Percentiles rank a stretch among this genome's conserved stretches.
phyloP scores from a whole-genome alignment of 495 filamentous ascomycete species.

The Massariosphaeria phaeospora region DNA sequence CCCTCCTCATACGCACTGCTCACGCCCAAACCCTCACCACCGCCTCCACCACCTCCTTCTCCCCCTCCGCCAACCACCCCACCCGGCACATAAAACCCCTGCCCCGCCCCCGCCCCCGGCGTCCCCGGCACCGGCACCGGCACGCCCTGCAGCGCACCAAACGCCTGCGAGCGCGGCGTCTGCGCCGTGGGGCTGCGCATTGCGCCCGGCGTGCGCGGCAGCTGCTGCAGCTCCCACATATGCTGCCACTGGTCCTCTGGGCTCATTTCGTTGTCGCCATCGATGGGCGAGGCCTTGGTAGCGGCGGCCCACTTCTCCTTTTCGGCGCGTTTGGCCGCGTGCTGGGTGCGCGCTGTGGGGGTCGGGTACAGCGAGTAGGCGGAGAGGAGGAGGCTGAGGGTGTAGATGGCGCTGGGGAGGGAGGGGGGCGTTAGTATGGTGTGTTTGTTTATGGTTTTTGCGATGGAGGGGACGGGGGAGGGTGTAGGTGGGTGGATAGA shows the following conservation, averaged over 20 bases:
- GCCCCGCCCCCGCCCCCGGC: background rate
- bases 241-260: slow-evolving; percentile 42
- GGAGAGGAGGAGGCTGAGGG: slow-evolving; percentile 34
- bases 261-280: slow-evolving; percentile 36
- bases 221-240: slow-evolving; percentile 34
- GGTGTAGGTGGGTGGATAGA: slow-evolving; percentile 12
- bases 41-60: too few species aligned
- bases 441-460: background rate
- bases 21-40: too few species aligned
- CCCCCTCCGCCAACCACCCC: too few species aligned
- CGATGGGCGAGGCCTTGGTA: slow-evolving; percentile 27
- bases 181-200: slow-evolving; percentile 38
- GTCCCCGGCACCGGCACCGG: too few species aligned
- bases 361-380: too few species aligned
- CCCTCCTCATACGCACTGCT: too few species aligned
- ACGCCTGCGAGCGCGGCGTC: slow-evolving; percentile 44
- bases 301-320: slow-evolving; percentile 33
- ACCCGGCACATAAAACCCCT: background rate
- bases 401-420: slow-evolving; percentile 35
- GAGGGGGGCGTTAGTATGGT: slow-evolving; percentile 30
- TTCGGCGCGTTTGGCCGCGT: slow-evolving; percentile 32
- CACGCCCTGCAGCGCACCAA: slow-evolving; percentile 38
- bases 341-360: slow-evolving; percentile 27
- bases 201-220: slow-evolving; percentile 35
- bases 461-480: background rate